Evolutionary conservation across 306 rosid genomes (phyloP).

Genomic region (Trifolium dubium): DNA sequence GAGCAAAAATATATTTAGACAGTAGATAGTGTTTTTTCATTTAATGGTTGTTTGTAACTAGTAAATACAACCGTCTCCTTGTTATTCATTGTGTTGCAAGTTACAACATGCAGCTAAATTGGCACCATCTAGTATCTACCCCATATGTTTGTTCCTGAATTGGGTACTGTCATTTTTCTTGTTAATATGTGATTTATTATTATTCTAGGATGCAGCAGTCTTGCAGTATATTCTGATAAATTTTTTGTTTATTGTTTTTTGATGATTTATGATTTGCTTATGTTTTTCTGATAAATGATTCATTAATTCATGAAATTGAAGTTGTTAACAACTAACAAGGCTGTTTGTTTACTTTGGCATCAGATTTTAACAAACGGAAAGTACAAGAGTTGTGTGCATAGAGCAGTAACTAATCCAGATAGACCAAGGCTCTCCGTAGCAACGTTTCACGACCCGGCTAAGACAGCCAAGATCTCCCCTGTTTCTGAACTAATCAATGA

Average conservation of each 20-base stretch:
- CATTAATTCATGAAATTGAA: neutral
- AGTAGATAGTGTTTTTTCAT: neutral
- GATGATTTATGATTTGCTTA: conserved; percentile 23
- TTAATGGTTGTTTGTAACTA: neutral
- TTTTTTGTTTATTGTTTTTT: too few species aligned
- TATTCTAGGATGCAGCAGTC: conserved; percentile 14
- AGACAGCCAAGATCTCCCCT: conserved; percentile 65
- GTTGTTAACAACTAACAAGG: neutral
- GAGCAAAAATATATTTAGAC: neutral
- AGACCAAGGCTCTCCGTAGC: conserved; percentile 81
- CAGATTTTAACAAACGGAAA: conserved; percentile 88
- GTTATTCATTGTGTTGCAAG: neutral
- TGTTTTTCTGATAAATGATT: conserved; percentile 30
- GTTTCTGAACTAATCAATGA: conserved; percentile 62
- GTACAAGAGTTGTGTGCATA: conserved; percentile 76
- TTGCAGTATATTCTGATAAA: neutral
- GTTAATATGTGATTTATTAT: conserved; percentile 31
- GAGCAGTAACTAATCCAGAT: conserved; percentile 72
- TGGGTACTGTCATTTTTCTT: conserved; percentile 1
- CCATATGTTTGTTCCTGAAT: neutral
- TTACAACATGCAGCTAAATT: too few species aligned
- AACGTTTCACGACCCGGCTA: conserved; percentile 91
- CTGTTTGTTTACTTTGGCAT: conserved; percentile 22
- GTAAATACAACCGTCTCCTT: neutral
- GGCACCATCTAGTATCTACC: too few species aligned